Evolutionary conservation across 495 filamentous ascomycete genomes (phyloP).

Genomic region (Penicillium coprophilum): DNA sequence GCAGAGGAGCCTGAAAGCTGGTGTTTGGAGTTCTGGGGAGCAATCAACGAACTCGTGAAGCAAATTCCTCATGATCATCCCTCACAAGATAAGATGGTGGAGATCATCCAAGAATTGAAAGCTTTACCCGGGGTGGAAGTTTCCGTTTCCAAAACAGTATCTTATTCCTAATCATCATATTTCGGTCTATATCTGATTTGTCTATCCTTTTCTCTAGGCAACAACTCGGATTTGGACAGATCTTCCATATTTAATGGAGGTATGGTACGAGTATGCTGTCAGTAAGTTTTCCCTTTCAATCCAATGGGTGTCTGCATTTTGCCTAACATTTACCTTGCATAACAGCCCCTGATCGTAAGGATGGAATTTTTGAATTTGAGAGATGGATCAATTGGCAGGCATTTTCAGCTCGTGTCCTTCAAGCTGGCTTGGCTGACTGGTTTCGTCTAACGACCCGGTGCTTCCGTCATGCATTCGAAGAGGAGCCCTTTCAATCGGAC

Average conservation of each 20-base stretch:
- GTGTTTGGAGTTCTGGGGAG: slow-evolving; percentile 2
- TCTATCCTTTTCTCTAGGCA: background rate
- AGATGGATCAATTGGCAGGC: slow-evolving; percentile 6
- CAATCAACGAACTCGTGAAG: background rate
- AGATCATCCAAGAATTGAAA: slow-evolving; percentile 1
- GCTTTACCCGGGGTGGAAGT: slow-evolving; percentile 1
- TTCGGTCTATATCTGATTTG: background rate
- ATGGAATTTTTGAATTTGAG: background rate
- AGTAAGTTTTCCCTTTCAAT: background rate
- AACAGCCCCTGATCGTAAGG: background rate
- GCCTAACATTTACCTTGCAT: background rate
- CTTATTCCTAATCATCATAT: background rate
- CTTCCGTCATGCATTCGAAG: background rate
- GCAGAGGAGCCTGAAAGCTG: slow-evolving; percentile 3
- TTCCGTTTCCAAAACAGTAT: background rate
- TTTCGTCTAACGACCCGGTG: background rate
- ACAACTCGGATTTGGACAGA: background rate
- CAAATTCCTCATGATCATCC: slow-evolving; percentile 8
- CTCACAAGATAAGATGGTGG: slow-evolving; percentile 7
- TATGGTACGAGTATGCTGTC: background rate
- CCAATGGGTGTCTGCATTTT: background rate
- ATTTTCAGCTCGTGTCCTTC: slow-evolving; percentile 8
- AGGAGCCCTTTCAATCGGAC: background rate
- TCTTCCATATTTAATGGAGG: background rate
- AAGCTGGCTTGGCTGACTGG: background rate